phyloP scores from a whole-genome alignment of 768 basidiomycete species.

The Pleurotus salmoneostramineus region DNA sequence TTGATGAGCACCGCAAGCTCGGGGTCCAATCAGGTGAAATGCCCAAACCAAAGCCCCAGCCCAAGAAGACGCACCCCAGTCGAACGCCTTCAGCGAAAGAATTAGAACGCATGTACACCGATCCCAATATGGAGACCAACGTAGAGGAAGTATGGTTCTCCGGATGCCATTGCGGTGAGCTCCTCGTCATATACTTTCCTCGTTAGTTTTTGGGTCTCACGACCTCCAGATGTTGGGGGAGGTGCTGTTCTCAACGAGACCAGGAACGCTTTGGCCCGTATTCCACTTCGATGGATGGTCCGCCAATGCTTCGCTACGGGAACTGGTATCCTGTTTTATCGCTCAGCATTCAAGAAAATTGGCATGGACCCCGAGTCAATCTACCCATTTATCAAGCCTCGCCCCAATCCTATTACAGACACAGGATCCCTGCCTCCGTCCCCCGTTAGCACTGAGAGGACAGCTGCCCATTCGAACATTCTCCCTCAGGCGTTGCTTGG shows the following conservation, averaged over 20 bases:
- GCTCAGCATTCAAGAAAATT: constrained; percentile 37
- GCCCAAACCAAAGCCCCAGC: constrained; percentile 22
- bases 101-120: constrained; percentile 35
- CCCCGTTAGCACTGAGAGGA: constrained; percentile 7
- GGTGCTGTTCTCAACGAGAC: constrained; percentile 58
- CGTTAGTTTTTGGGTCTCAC: not conserved
- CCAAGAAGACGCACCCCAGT: constrained; percentile 16
- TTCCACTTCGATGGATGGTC: constrained; percentile 76
- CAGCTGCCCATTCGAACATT: constrained; percentile 12
- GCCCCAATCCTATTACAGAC: constrained; percentile 29
- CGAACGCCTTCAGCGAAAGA: constrained; percentile 27
- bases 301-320: constrained; percentile 55
- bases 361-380: constrained; percentile 45
- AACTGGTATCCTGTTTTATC: constrained; percentile 58
- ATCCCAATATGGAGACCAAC: constrained; percentile 40
- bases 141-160: constrained; percentile 82
- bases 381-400: constrained; percentile 35
- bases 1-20: constrained; percentile 30
- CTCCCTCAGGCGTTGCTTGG: constrained; percentile 15
- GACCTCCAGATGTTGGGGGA: constrained; percentile 63
- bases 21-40: constrained; percentile 52
- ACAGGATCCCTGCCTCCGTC: constrained; percentile 16
- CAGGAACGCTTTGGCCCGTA: constrained; percentile 60
- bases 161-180: constrained; percentile 66
- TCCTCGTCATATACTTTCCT: not conserved